phyloP scores from a whole-genome alignment of 768 basidiomycete species.

The Favolaschia claudopus region DNA sequence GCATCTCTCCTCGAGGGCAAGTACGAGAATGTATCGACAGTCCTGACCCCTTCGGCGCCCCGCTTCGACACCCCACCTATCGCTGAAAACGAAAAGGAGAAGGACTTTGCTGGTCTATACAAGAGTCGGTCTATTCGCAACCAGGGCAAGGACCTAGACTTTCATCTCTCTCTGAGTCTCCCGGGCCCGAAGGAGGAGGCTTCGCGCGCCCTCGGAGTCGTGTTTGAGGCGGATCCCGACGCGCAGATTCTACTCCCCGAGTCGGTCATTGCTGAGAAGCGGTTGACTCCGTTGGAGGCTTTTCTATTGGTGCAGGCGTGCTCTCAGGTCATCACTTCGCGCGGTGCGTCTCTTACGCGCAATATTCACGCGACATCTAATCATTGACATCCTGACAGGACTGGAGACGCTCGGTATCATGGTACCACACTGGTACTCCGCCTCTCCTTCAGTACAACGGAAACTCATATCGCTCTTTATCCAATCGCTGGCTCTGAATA shows the following conservation, averaged over 20 bases:
- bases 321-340: slow-evolving; percentile 67
- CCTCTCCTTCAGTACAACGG: slow-evolving; percentile 73
- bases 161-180: slow-evolving; percentile 70
- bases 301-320: slow-evolving; percentile 72
- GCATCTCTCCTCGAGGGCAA: slow-evolving; percentile 72
- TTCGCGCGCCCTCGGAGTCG: slow-evolving; percentile 58
- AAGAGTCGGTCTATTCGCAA: slow-evolving; percentile 49
- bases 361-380: slow-evolving; percentile 16
- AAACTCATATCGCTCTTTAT: slow-evolving; percentile 76
- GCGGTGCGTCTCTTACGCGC: slow-evolving; percentile 54
- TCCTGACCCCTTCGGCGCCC: slow-evolving; percentile 46
- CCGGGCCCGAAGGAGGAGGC: slow-evolving; percentile 58
- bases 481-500: slow-evolving; percentile 62
- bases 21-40: slow-evolving; percentile 74
- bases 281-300: slow-evolving; percentile 68
- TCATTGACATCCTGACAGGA: slow-evolving; percentile 52
- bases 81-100: slow-evolving; percentile 49
- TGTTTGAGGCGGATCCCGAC: slow-evolving; percentile 68
- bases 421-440: slow-evolving; percentile 86
- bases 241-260: slow-evolving; percentile 57
- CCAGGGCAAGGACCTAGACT: slow-evolving; percentile 41
- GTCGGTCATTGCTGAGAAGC: slow-evolving; percentile 60
- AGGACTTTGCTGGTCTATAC: slow-evolving; percentile 61
- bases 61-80: slow-evolving; percentile 38
- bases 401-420: slow-evolving; percentile 84